Percentiles rank a stretch among this genome's conserved stretches.
phyloP scores from a whole-genome alignment of 192 early-diverging fungal species.

The Rhizophagus prolifer region DNA sequence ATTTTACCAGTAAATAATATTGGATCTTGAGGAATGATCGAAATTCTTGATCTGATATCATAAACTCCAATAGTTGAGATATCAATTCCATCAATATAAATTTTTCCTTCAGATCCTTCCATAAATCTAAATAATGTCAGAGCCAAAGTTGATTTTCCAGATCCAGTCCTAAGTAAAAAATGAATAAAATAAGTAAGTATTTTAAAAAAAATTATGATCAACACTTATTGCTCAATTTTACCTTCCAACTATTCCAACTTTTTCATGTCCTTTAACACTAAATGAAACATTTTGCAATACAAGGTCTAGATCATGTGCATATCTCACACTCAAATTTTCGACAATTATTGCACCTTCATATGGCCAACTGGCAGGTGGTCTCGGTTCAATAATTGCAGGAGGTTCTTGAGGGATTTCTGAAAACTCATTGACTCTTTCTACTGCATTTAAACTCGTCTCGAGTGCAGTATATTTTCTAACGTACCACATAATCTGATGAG shows the following conservation, averaged over 20 bases:
- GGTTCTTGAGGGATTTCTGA: constrained; percentile 78
- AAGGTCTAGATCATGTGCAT: constrained; percentile 76
- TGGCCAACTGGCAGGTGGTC: constrained; percentile 68
- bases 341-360: constrained; percentile 69
- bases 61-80: constrained; percentile 74
- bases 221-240: constrained; percentile 40
- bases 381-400: constrained; percentile 50
- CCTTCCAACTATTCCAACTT: constrained; percentile 91
- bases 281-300: constrained; percentile 76
- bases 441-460: constrained; percentile 84
- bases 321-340: constrained; percentile 72
- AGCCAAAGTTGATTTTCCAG: constrained; percentile 71
- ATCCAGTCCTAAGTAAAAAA: constrained; percentile 46
- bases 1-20: constrained; percentile 50
- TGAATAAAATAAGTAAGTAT: neutral
- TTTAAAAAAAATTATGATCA: no score
- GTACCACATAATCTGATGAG: constrained; percentile 74
- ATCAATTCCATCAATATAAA: constrained; percentile 77
- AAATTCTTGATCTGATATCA: constrained; percentile 65
- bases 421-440: constrained; percentile 86
- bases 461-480: constrained; percentile 71
- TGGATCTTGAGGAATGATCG: constrained; percentile 81
- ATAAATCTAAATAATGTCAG: constrained; percentile 82
- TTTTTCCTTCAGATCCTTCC: constrained; percentile 65
- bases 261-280: constrained; percentile 61